These are phyloP conservation scores for Trebouxia sp. DNA, from an alignment of 139 green algal genomes.

Conservation along the genomic window DNA sequence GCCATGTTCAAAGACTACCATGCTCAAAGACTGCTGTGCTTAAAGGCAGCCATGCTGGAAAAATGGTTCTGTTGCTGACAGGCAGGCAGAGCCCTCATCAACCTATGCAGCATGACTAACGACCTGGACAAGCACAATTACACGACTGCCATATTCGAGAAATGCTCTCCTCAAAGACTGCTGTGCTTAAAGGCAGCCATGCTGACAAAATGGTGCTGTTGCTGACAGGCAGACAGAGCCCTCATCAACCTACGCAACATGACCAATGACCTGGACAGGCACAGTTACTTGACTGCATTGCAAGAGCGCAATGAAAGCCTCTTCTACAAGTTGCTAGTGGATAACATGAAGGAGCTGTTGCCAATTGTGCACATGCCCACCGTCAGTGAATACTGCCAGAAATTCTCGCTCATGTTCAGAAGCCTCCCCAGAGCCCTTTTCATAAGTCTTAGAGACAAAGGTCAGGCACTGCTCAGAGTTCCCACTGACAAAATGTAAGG, in stretches of 20 bases:
- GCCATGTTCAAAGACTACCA: too few species aligned
- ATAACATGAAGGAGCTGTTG: constrained; percentile 87
- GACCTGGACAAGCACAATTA: constrained; percentile 85
- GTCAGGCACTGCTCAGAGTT: not conserved
- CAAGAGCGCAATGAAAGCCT: constrained; percentile 89
- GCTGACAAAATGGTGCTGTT: not conserved
- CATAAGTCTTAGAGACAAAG: constrained; percentile 81
- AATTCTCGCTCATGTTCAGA: constrained; percentile 68
- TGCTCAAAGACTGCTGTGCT: too few species aligned
- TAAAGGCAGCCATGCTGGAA: too few species aligned
- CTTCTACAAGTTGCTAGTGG: constrained; percentile 83
- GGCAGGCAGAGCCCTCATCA: too few species aligned
- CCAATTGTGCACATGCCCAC: constrained; percentile 74
- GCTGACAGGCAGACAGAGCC: constrained; percentile 59
- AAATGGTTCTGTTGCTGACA: too few species aligned
- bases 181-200: constrained; percentile 33
- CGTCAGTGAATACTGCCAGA: constrained; percentile 69
- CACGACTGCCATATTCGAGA: constrained; percentile 46
- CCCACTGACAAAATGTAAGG: too few species aligned
- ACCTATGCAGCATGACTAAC: too few species aligned
- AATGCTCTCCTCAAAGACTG: not conserved
- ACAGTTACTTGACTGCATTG: constrained; percentile 76
- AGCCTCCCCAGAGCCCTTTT: constrained; percentile 78
- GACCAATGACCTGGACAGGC: constrained; percentile 65
- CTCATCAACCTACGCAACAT: constrained; percentile 84